Percentiles rank a stretch among this genome's conserved stretches.
phyloP scores from a whole-genome alignment of 306 rosid genomes.

The Geum urbanum region DNA sequence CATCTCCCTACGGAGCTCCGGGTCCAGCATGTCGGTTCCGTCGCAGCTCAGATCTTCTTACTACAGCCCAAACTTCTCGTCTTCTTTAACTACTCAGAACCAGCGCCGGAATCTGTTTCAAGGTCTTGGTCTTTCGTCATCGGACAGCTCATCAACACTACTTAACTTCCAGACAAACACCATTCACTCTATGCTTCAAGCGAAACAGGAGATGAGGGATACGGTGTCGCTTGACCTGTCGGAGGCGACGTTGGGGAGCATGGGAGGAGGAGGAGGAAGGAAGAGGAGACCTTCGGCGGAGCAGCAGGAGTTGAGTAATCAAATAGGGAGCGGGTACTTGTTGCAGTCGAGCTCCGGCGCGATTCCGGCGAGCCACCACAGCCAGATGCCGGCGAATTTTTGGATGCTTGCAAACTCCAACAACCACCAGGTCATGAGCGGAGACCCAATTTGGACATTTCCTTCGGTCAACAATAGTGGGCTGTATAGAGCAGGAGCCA shows the following conservation, averaged over 20 bases:
- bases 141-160: slow-evolving; percentile 44
- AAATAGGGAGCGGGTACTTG: slow-evolving; percentile 55
- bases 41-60: slow-evolving; percentile 74
- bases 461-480: slow-evolving; percentile 62
- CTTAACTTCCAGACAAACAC: slow-evolving; percentile 63
- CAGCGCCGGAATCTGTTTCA: slow-evolving; percentile 45
- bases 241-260: slow-evolving; percentile 41
- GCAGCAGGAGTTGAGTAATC: slow-evolving; percentile 55
- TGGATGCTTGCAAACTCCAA: slow-evolving; percentile 83
- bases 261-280: slow-evolving; percentile 36
- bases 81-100: slow-evolving; percentile 24
- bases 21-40: slow-evolving; percentile 80
- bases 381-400: slow-evolving; percentile 69
- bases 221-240: slow-evolving; percentile 60
- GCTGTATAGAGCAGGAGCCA: slow-evolving; percentile 53
- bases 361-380: slow-evolving; percentile 54
- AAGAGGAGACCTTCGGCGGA: slow-evolving; percentile 44
- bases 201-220: slow-evolving; percentile 65
- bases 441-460: slow-evolving; percentile 88
- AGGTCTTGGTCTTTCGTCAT: slow-evolving; percentile 43
- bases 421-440: slow-evolving; percentile 70
- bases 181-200: slow-evolving; percentile 44
- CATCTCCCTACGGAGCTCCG: slow-evolving; percentile 78
- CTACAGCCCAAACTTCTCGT: slow-evolving; percentile 71
- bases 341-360: slow-evolving; percentile 59